Evolutionary conservation across 768 basidiomycete genomes (phyloP).

Genomic region (Psilocybe sp.): DNA sequence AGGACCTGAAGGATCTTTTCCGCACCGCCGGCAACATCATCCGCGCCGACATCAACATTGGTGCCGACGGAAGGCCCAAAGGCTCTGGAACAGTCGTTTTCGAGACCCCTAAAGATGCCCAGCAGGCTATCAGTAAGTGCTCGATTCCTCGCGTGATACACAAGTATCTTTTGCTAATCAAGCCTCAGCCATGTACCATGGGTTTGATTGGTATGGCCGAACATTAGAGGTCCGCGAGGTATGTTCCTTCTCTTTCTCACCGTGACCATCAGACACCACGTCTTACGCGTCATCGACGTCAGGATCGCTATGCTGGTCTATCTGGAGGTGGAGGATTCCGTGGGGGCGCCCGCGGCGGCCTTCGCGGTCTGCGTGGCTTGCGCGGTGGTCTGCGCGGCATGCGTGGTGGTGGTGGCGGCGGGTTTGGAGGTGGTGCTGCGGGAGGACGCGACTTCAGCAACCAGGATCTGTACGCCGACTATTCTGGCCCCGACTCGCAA

Average conservation of each 20-base stretch:
- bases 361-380: slow-evolving; percentile 44
- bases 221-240: slow-evolving; percentile 95
- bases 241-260: slow-evolving; percentile 16
- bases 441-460: slow-evolving; percentile 80
- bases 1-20: slow-evolving; percentile 97
- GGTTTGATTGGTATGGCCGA: slow-evolving; percentile 96
- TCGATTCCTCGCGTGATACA: background rate
- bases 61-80: slow-evolving; percentile 89
- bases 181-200: slow-evolving; percentile 85
- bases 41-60: slow-evolving; percentile 93
- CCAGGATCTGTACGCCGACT: slow-evolving; percentile 89
- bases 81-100: slow-evolving; percentile 98
- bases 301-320: slow-evolving; percentile 89
- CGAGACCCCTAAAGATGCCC: slow-evolving; percentile 86
- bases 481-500: slow-evolving; percentile 81
- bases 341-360: slow-evolving; percentile 48
- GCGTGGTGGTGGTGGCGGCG: slow-evolving; percentile 53
- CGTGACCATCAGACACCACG: background rate
- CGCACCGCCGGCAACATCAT: slow-evolving; percentile 93
- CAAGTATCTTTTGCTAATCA: slow-evolving; percentile 5
- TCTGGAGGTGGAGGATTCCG: slow-evolving; percentile 62
- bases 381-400: slow-evolving; percentile 10
- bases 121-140: slow-evolving; percentile 85
- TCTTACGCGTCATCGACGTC: background rate
- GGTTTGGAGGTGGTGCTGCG: slow-evolving; percentile 53